phyloP scores from a whole-genome alignment of 768 basidiomycete species.

The Podaxis rugospora region DNA sequence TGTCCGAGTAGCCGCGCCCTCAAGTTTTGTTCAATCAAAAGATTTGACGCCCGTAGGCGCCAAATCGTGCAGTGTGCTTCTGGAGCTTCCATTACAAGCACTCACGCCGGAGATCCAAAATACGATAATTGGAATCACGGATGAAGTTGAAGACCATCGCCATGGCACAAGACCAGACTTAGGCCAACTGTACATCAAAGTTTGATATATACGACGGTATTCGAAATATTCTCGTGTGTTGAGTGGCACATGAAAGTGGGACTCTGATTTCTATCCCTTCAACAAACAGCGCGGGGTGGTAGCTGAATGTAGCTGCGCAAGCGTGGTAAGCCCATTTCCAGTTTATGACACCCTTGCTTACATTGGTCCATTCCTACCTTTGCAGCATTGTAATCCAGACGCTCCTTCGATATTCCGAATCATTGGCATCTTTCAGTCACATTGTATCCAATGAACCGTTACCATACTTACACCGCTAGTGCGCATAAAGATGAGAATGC shows the following conservation, averaged over 20 bases:
- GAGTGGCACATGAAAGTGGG: neutral
- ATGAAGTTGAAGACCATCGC: conserved; percentile 13
- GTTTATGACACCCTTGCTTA: neutral
- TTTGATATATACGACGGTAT: neutral
- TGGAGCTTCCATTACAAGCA: conserved; percentile 12
- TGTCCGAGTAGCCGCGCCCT: neutral
- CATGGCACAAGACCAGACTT: neutral
- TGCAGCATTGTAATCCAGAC: neutral
- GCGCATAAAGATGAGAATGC: neutral
- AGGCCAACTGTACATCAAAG: neutral
- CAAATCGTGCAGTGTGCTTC: neutral
- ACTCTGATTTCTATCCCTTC: neutral
- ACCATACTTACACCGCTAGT: neutral
- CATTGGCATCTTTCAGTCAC: neutral
- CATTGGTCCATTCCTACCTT: conserved; percentile 3
- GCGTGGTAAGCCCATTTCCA: neutral
- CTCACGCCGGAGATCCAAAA: conserved; percentile 30
- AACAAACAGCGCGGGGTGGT: neutral
- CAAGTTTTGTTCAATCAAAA: neutral
- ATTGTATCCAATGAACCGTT: neutral
- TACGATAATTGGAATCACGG: conserved; percentile 34
- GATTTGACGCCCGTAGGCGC: neutral
- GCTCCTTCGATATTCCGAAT: neutral
- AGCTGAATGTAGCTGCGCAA: neutral
- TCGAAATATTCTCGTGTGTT: neutral